Evolutionary conservation across 2,329 filamentous ascomycete genomes (phyloP).

Genomic region (Alternaria solani): DNA sequence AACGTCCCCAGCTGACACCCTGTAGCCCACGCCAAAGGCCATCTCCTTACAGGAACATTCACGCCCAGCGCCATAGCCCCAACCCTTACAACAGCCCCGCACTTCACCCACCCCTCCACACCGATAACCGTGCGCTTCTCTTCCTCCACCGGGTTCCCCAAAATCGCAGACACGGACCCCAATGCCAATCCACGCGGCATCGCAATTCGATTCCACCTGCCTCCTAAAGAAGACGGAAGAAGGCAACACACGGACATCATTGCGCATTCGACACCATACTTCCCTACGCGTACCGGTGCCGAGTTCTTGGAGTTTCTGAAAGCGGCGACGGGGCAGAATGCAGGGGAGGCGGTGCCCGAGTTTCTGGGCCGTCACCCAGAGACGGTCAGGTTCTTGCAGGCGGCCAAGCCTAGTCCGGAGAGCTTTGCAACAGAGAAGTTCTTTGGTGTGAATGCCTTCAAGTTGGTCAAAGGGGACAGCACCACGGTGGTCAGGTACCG

Average conservation of each 20-base stretch:
- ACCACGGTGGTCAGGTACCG: slow-evolving; percentile 60
- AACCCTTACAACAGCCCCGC: slow-evolving; percentile 57
- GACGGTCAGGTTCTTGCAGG: slow-evolving; percentile 58
- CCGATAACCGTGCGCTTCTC: slow-evolving; percentile 62
- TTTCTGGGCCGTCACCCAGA: slow-evolving; percentile 59
- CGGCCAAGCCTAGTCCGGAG: slow-evolving; percentile 60
- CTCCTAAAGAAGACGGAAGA: slow-evolving; percentile 45
- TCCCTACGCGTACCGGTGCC: slow-evolving; percentile 62
- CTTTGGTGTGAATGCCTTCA: slow-evolving; percentile 61
- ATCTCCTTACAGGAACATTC: slow-evolving; percentile 62
- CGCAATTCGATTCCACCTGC: slow-evolving; percentile 60
- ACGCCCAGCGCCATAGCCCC: slow-evolving; percentile 56
- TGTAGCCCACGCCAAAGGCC: slow-evolving; percentile 64
- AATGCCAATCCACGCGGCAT: slow-evolving; percentile 59
- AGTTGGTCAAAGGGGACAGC: slow-evolving; percentile 54
- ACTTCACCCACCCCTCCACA: slow-evolving; percentile 58
- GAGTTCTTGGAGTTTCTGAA: slow-evolving; percentile 61
- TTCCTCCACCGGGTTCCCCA: slow-evolving; percentile 60
- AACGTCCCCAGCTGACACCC: neutral
- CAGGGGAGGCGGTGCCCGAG: slow-evolving; percentile 45
- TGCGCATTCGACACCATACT: slow-evolving; percentile 61
- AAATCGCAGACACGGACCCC: slow-evolving; percentile 59
- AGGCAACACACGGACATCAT: slow-evolving; percentile 65
- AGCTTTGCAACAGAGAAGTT: slow-evolving; percentile 61
- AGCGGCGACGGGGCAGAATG: slow-evolving; percentile 48